Conservation (phyloP, 495 filamentous ascomycete species). For the Staphylotrichum longicolle region DNA sequence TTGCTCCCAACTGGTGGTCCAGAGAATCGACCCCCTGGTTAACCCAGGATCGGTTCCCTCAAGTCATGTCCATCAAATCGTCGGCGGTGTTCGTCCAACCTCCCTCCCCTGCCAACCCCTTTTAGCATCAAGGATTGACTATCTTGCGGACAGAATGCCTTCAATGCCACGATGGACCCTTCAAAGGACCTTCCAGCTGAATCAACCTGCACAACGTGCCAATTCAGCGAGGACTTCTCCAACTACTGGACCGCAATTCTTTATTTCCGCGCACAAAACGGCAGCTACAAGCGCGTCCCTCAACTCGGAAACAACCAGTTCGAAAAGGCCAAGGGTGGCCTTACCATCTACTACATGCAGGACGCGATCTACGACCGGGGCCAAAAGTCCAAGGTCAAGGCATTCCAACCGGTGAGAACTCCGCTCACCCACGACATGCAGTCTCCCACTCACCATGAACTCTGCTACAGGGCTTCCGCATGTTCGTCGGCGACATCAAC, state of each 20-base stretch:
- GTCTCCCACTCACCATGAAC: neutral
- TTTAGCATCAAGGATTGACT: too few species aligned
- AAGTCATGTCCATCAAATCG: slow-evolving; percentile 5
- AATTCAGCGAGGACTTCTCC: slow-evolving; percentile 6
- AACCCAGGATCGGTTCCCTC: neutral
- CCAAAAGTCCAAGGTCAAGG: slow-evolving; percentile 5
- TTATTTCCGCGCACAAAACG: slow-evolving; percentile 6
- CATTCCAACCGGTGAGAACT: neutral
- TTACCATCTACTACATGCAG: slow-evolving; percentile 8
- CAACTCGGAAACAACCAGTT: neutral
- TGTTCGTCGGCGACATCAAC: slow-evolving; percentile 1
- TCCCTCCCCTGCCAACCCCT: neutral
- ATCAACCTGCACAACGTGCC: slow-evolving; percentile 1
- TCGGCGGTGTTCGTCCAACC: neutral
- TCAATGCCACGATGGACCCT: slow-evolving; percentile 4
- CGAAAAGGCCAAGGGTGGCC: neutral
- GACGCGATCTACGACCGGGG: slow-evolving; percentile 7
- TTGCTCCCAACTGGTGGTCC: neutral
- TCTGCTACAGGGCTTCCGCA: slow-evolving; percentile 2
- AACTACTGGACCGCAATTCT: slow-evolving; percentile 9
- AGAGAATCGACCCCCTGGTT: slow-evolving; percentile 5
- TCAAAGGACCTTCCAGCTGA: neutral
- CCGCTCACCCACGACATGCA: neutral
- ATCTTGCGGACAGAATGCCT: neutral
- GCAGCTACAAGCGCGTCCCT: slow-evolving; percentile 4